A percentile compares a stretch with the other conserved stretches of the same genome.
phyloP scores from a whole-genome alignment of 768 basidiomycete species.

The Termitomyces sp. region DNA sequence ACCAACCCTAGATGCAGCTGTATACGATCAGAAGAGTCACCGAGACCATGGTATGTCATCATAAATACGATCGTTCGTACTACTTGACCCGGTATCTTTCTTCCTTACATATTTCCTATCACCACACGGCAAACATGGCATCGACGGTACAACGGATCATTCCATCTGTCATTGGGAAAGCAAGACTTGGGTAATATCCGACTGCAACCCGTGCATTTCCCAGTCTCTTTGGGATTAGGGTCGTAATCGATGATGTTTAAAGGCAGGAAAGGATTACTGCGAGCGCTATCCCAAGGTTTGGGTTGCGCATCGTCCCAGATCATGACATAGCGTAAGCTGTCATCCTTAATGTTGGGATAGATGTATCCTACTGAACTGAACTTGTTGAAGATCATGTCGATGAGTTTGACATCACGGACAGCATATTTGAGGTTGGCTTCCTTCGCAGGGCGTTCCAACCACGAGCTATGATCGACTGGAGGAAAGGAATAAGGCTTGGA shows the following conservation, averaged over 20 bases:
- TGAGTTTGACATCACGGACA: constrained; percentile 3
- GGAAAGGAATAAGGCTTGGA: not conserved
- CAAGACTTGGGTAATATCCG: not conserved
- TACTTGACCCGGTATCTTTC: too few relatives aligned
- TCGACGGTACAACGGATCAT: not conserved
- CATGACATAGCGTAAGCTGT: constrained; percentile 4
- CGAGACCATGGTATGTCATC: too few relatives aligned
- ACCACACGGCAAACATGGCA: not conserved
- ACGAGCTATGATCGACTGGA: constrained; percentile 5
- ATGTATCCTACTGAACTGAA: not conserved
- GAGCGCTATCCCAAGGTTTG: not conserved
- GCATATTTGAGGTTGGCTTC: constrained; percentile 1
- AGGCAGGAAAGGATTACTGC: constrained; percentile 1
- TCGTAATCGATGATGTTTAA: not conserved
- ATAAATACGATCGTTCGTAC: too few relatives aligned
- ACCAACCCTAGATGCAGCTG: too few relatives aligned
- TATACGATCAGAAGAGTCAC: too few relatives aligned
- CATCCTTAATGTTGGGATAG: not conserved
- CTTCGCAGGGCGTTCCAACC: constrained; percentile 1
- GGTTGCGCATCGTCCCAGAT: constrained; percentile 9
- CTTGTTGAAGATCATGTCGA: not conserved
- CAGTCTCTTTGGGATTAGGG: not conserved
- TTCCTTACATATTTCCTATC: too few relatives aligned
- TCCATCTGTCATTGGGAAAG: not conserved
- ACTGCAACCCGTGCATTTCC: not conserved